Conservation (phyloP, 2,329 filamentous ascomycete genomes). For the Colletotrichum liriopes region DNA sequence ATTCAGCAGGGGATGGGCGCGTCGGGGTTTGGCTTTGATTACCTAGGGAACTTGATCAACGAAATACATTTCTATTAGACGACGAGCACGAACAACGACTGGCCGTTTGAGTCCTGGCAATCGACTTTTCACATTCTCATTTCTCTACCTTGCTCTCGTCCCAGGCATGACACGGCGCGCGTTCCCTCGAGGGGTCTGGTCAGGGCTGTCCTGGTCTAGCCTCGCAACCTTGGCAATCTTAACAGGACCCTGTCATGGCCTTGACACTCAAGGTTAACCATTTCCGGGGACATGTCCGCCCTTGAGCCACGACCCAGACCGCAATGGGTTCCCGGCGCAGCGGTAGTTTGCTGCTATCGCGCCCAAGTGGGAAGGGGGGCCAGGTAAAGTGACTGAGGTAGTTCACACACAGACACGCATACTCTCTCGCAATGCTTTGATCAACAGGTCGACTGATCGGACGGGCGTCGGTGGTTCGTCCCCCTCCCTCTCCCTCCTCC, state of each 20-base stretch:
- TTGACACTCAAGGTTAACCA: background rate
- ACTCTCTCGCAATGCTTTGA: background rate
- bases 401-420: background rate
- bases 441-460: background rate
- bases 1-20: constrained; percentile 27
- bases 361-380: background rate
- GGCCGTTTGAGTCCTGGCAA: background rate
- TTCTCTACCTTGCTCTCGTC: background rate
- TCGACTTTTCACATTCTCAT: background rate
- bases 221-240: background rate
- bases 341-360: background rate
- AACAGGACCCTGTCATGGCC: background rate
- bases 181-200: background rate
- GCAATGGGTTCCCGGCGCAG: background rate
- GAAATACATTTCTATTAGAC: constrained; percentile 33
- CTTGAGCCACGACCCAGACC: background rate
- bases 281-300: background rate
- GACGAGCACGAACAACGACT: background rate
- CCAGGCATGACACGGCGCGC: background rate
- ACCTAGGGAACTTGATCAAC: constrained; percentile 36
- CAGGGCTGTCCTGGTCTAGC: background rate
- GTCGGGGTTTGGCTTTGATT: constrained; percentile 36
- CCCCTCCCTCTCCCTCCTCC: background rate
- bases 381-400: background rate
- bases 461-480: background rate